These are phyloP conservation scores for Spencermartinsiella ligniputridi DNA, from an alignment of 1,139 yeast genomes.

Conservation along the genomic window DNA sequence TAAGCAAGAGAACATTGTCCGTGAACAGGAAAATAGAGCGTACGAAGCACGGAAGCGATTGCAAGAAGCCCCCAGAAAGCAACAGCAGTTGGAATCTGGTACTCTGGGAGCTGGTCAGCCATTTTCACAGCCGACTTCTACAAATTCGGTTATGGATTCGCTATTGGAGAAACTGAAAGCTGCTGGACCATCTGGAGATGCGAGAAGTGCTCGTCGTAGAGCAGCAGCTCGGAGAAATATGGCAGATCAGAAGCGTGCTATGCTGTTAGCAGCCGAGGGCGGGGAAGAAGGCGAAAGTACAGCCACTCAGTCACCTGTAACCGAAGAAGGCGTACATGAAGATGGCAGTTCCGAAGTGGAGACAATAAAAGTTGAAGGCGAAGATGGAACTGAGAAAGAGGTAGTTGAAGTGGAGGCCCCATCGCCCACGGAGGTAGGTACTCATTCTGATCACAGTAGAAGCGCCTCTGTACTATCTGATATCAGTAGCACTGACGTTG, in stretches of 20 bases:
- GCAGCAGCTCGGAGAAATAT: constrained; percentile 58
- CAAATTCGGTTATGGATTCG: constrained; percentile 57
- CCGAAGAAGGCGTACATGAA: not conserved
- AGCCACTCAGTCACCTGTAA: not conserved
- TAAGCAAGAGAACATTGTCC: constrained; percentile 66
- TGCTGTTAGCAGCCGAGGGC: constrained; percentile 8
- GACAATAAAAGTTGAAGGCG: not conserved
- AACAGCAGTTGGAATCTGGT: constrained; percentile 27
- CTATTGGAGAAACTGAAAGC: constrained; percentile 69
- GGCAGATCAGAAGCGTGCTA: constrained; percentile 25
- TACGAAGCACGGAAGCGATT: constrained; percentile 70
- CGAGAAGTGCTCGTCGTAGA: constrained; percentile 74
- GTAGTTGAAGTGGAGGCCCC: not conserved
- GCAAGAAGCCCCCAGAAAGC: constrained; percentile 43
- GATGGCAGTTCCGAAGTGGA: not conserved
- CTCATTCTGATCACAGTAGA: constrained; percentile 5
- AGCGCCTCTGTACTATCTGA: constrained; percentile 10
- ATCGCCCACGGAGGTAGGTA: not conserved
- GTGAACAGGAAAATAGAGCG: constrained; percentile 74
- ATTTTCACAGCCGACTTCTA: constrained; percentile 15
- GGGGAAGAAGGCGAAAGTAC: constrained; percentile 6
- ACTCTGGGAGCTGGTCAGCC: constrained; percentile 14
- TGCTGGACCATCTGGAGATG: constrained; percentile 68
- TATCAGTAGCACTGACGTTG: constrained; percentile 39
- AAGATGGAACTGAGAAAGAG: not conserved